Evolutionary conservation across 441 rosid genomes (phyloP).

Genomic region (Populus tomentosa): DNA sequence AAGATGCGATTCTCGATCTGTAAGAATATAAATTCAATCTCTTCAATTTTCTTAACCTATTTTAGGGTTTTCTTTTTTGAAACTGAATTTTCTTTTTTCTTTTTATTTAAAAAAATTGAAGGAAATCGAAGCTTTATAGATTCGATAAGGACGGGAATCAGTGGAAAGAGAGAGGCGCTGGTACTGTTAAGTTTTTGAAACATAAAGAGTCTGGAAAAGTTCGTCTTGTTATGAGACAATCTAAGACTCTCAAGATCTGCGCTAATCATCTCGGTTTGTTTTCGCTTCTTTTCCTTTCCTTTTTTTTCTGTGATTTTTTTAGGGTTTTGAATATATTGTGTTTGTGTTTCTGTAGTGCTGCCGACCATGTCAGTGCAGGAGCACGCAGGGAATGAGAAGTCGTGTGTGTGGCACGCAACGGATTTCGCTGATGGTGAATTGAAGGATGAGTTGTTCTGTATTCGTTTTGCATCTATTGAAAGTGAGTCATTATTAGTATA

Average conservation of each 20-base stretch:
- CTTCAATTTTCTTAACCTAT: too few species aligned
- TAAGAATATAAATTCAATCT: constrained; percentile 16
- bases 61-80: background rate
- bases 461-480: constrained; percentile 64
- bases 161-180: constrained; percentile 96
- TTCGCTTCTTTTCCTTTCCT: background rate
- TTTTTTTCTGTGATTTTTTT: background rate
- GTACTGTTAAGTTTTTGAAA: constrained; percentile 72
- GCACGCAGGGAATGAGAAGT: constrained; percentile 82
- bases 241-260: constrained; percentile 89
- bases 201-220: constrained; percentile 62
- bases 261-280: constrained; percentile 82
- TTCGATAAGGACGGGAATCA: constrained; percentile 75
- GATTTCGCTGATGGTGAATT: constrained; percentile 88
- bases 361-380: constrained; percentile 72
- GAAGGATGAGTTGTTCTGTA: constrained; percentile 77
- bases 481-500: constrained; percentile 48
- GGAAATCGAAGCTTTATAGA: constrained; percentile 80
- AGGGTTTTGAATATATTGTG: background rate
- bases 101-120: constrained; percentile 10
- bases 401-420: constrained; percentile 82
- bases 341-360: constrained; percentile 32
- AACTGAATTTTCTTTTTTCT: too few species aligned
- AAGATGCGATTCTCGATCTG: constrained; percentile 80
- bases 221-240: constrained; percentile 81